These are phyloP conservation scores for Podaxis sp. DNA, from an alignment of 768 basidiomycete genomes.

Conservation along the genomic window DNA sequence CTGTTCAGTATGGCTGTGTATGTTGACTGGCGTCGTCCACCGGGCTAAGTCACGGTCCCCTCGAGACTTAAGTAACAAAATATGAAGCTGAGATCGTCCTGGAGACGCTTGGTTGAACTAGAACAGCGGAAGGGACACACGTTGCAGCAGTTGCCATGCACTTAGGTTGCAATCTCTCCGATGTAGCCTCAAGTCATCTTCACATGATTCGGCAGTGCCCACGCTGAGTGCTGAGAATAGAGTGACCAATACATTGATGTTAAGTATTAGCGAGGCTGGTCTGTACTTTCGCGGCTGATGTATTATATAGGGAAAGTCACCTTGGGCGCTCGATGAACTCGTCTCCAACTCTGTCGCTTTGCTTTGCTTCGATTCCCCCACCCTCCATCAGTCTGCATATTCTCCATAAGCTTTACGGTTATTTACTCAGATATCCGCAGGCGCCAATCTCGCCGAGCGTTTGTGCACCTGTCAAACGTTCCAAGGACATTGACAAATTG, in stretches of 20 bases:
- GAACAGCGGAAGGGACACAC: no score
- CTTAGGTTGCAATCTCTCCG: no score
- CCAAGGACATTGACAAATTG: background rate
- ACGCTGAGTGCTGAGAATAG: background rate
- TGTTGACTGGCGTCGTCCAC: no score
- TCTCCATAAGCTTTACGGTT: background rate
- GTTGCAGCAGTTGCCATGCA: no score
- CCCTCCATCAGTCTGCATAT: background rate
- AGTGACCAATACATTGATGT: conserved; percentile 1
- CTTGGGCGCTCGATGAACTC: conserved; percentile 3
- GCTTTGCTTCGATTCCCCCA: background rate
- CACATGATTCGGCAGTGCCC: no score
- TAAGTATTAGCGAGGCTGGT: background rate
- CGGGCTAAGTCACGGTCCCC: no score
- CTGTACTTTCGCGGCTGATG: conserved; percentile 11
- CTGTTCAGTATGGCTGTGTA: no score
- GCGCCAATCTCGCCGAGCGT: background rate
- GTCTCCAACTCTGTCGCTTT: background rate
- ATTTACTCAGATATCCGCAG: background rate
- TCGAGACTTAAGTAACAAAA: no score
- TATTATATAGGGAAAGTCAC: conserved; percentile 6
- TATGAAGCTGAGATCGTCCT: no score
- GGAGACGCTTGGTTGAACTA: no score
- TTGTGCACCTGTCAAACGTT: background rate
- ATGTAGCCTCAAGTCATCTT: no score